Evolutionary conservation across 2,329 filamentous ascomycete genomes (phyloP).

Genomic region (Sordariomycetes sp.): DNA sequence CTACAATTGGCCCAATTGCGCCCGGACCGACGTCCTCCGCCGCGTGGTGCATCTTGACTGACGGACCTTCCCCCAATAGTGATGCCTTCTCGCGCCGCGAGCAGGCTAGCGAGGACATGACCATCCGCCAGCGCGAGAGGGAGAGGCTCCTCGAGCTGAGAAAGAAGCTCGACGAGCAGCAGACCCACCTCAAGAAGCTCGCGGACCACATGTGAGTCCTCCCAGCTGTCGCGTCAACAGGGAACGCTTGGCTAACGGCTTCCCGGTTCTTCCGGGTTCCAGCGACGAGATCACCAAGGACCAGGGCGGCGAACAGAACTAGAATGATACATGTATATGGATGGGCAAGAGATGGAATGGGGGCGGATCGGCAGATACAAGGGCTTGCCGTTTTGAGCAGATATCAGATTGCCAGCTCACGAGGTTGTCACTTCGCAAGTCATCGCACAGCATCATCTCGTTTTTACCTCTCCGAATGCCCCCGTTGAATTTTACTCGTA

Average conservation of each 20-base stretch:
- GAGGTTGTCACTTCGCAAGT: background rate
- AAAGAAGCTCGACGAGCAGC: slow-evolving; percentile 65
- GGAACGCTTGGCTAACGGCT: background rate
- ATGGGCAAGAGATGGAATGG: background rate
- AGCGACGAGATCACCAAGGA: slow-evolving; percentile 71
- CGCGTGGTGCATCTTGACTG: slow-evolving; percentile 4
- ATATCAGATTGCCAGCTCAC: background rate
- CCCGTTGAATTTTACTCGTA: background rate
- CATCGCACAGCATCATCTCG: background rate
- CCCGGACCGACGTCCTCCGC: background rate
- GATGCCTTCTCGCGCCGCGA: slow-evolving; percentile 92
- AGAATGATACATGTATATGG: slow-evolving; percentile 13
- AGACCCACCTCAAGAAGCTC: slow-evolving; percentile 73
- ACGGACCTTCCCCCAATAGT: slow-evolving; percentile 31
- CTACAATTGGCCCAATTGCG: background rate
- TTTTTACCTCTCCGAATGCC: background rate
- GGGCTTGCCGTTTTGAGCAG: background rate
- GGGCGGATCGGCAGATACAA: background rate
- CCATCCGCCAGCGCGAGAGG: slow-evolving; percentile 79
- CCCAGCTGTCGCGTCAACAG: background rate
- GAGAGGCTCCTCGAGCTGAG: slow-evolving; percentile 77
- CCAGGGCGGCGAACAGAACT: slow-evolving; percentile 58
- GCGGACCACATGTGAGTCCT: slow-evolving; percentile 73
- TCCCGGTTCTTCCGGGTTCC: slow-evolving; percentile 5
- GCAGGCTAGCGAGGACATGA: slow-evolving; percentile 72